Base-by-base conservation (phyloP, 2,329 filamentous ascomycete species). In the Claviceps spartinae region DNA sequence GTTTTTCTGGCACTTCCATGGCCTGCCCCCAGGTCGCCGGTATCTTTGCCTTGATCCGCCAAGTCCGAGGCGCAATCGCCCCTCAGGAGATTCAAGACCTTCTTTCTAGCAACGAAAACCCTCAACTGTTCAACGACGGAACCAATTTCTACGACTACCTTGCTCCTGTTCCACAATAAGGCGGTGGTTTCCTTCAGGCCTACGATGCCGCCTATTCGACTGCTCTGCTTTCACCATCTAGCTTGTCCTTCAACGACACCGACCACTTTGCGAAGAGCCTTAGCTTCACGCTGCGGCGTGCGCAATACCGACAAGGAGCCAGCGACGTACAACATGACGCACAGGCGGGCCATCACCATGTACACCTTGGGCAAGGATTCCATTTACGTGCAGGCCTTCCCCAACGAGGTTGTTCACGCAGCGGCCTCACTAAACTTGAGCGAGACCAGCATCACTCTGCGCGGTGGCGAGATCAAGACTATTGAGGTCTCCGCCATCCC, bases 201-300 rank as follows among this genome's bases (percentile, higher is more conserved):
- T 75, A 76, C 55, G 76, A 81, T 52, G 77, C 79, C 4, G 76
- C 79, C 5, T 72, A 76, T 57, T 68, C 75, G 16, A 77, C 70
- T 3, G 73, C 74, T 2, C 60, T 77, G 13, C 66, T 83, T 22
- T 74, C 72, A 57, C 72, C 71, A 8, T 76, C 76, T n/a, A 77
- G 74, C 61, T 64, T 85, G 13, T 73, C 77, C 4, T 82, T 83
- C 66, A 83, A 84, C 61, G 81, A 85, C 62, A 81, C 79, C 0
- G 76, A 78, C 56, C 62, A 83, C 67, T 74, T 81, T 54, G 62
- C 63, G 44, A 63, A 68, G 11, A 67, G 66, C 2, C 66, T 73
- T 43, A 72, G 73, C 55, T 80, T 84, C 60, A 73, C 69, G 41
- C 69, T 85, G 56, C n/a, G n/a, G n/a, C n/a, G n/a, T n/a, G n/a